Evolutionary conservation across 306 rosid species (phyloP), one percentile per base, ranked within the genome.

Genomic region (Castanea sativa): DNA sequence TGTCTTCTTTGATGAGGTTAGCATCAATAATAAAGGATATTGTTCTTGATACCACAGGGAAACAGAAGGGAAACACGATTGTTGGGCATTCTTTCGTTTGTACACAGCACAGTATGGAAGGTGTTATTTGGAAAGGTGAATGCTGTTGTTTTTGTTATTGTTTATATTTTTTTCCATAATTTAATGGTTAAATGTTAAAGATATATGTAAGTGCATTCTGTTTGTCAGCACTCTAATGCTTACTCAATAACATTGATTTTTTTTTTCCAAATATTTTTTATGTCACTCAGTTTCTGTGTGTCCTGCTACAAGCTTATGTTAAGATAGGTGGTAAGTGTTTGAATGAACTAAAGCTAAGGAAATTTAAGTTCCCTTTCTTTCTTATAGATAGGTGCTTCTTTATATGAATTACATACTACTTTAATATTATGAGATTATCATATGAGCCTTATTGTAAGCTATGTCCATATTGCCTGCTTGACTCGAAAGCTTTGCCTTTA

Each of bases 41-140:
- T 73, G 52, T 75, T 85, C 49, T 68, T 91, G 56, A 61, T 77
- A 41, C 64, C 79, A 30, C 91, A 95, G 97, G 99, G 99, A 85
- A 95, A 95, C 81, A 89, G 98, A 85, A 93, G 96, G 91, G 99
- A 95, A 87, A 95, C 98, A 59, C 87, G 98, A 30, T 78, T 95
- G 83, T 70, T 93, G 79, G 97, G 98, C 33, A 93, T 95, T 84
- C 93, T 95, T 41, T 92, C 98, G 61, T 95, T 95, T 84, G 97
- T 95, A 55, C 98, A 95, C 88, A 95, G 96, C 90, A 93, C 99
- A 23, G 97, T 95, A 23, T 95, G 99, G 99, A 95, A 95, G 90
- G 97, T 93, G 59, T 78, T 95, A 76, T 95, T 95, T 76, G 99
- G 99, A 80, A 95, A 95, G 96, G 98, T 95, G 69, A 82, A 84